Percentiles rank a stretch among this genome's conserved stretches.
Evolutionary conservation across 2,329 filamentous ascomycete species (phyloP).

Genomic region (Trichocomaceae sp.): DNA sequence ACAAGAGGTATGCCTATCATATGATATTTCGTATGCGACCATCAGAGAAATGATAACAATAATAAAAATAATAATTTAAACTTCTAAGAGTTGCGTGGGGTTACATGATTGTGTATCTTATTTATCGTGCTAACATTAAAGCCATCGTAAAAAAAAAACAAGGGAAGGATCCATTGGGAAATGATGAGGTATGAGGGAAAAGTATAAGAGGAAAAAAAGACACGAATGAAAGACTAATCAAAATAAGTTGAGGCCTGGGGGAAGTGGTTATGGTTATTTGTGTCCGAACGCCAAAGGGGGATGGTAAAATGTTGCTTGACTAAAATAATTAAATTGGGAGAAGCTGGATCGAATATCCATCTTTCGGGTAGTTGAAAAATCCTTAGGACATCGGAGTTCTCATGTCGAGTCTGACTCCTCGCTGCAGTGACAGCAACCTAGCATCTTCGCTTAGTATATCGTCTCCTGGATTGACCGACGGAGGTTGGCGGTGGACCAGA

Average conservation of each 20-base stretch:
- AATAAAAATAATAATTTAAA: conserved; percentile 35
- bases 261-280: neutral
- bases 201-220: conserved; percentile 12
- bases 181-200: conserved; percentile 15
- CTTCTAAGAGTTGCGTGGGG: conserved; percentile 27
- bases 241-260: conserved; percentile 1
- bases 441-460: neutral
- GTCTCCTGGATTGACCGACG: neutral
- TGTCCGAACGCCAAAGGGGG: conserved; percentile 14
- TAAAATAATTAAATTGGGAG: conserved; percentile 4
- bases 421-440: neutral
- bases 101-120: conserved; percentile 46
- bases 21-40: conserved; percentile 33
- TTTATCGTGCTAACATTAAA: conserved; percentile 35
- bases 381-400: neutral
- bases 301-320: neutral
- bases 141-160: conserved; percentile 21
- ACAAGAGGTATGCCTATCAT: conserved; percentile 30
- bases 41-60: no score
- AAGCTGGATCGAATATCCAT: neutral
- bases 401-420: neutral
- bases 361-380: neutral
- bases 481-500: neutral
- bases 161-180: conserved; percentile 13
- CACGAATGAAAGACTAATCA: conserved; percentile 6